These are phyloP conservation scores for Ophiocordyceps unilateralis DNA, from an alignment of 2,329 filamentous ascomycete genomes.

Conservation along the genomic window DNA sequence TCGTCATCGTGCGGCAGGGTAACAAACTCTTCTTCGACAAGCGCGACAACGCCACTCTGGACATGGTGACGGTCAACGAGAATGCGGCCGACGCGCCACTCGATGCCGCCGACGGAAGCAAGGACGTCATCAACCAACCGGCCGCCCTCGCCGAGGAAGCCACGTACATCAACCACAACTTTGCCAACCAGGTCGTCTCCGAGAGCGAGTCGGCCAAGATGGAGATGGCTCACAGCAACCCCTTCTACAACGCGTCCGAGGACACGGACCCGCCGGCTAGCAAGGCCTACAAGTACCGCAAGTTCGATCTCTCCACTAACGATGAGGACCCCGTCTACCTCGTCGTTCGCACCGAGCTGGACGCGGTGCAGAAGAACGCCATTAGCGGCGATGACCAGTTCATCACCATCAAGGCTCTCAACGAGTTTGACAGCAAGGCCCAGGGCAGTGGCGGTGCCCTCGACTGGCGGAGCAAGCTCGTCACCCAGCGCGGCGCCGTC, in stretches of 20 bases:
- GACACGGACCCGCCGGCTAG: conserved; percentile 87
- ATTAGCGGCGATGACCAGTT: conserved; percentile 83
- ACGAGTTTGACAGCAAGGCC: conserved; percentile 98
- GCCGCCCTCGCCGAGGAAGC: conserved; percentile 84
- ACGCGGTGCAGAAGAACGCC: conserved; percentile 89
- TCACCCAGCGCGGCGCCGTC: conserved; percentile 86
- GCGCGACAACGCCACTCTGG: conserved; percentile 82
- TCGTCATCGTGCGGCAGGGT: conserved; percentile 81
- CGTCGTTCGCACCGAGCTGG: conserved; percentile 85
- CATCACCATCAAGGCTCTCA: conserved; percentile 85
- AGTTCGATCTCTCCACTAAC: conserved; percentile 88
- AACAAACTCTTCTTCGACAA: conserved; percentile 99
- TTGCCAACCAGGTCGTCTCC: conserved; percentile 83
- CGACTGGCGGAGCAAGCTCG: conserved; percentile 93
- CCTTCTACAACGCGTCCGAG: conserved; percentile 89
- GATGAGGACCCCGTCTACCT: conserved; percentile 89
- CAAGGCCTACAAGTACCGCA: conserved; percentile 97
- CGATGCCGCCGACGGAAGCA: conserved; percentile 79
- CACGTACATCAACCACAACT: conserved; percentile 99
- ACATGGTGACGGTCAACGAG: conserved; percentile 98
- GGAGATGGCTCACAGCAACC: conserved; percentile 76
- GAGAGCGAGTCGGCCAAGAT: conserved; percentile 67
- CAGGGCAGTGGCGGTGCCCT: conserved; percentile 87
- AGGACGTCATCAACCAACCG: conserved; percentile 92
- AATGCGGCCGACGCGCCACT: conserved; percentile 91